Conservation (phyloP, 768 basidiomycete genomes). For the Psilocybe subaeruginosa region DNA sequence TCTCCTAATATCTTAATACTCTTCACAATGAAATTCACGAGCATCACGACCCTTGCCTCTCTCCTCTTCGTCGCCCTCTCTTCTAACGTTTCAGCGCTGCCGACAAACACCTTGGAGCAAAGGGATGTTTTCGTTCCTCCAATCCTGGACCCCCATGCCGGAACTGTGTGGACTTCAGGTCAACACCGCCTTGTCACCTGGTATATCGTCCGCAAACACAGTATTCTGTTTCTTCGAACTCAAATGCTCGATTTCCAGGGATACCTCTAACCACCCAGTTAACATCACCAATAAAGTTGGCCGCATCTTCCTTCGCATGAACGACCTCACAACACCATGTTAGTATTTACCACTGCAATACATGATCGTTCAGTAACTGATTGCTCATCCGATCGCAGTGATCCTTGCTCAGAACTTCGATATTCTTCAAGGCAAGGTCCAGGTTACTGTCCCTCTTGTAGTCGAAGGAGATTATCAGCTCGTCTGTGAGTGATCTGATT, state of each 20-base stretch:
- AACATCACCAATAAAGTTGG: conserved; percentile 53
- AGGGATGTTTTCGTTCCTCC: conserved; percentile 54
- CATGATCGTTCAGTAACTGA: neutral
- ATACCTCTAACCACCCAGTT: conserved; percentile 40
- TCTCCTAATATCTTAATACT: neutral
- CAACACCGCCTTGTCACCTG: conserved; percentile 45
- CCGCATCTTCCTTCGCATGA: conserved; percentile 42
- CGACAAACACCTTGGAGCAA: conserved; percentile 24
- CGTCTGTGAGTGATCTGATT: conserved; percentile 36
- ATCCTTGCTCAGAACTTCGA: conserved; percentile 37
- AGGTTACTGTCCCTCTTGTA: conserved; percentile 38
- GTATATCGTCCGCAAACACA: conserved; percentile 26
- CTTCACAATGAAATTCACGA: conserved; percentile 24
- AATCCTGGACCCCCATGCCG: conserved; percentile 37
- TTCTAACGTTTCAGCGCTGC: conserved; percentile 19
- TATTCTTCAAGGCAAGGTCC: conserved; percentile 36
- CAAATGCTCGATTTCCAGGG: conserved; percentile 26
- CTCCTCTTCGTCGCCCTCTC: conserved; percentile 16
- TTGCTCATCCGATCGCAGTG: conserved; percentile 18
- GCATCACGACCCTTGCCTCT: conserved; percentile 14
- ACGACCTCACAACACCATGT: conserved; percentile 33
- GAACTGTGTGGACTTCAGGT: conserved; percentile 45
- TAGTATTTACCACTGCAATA: conserved; percentile 9
- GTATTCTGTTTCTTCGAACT: neutral
- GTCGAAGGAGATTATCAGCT: conserved; percentile 37